Percentiles rank a stretch among this genome's conserved stretches.
Conservation (phyloP, 768 basidiomycete genomes). For the Calocybe cyanea region DNA sequence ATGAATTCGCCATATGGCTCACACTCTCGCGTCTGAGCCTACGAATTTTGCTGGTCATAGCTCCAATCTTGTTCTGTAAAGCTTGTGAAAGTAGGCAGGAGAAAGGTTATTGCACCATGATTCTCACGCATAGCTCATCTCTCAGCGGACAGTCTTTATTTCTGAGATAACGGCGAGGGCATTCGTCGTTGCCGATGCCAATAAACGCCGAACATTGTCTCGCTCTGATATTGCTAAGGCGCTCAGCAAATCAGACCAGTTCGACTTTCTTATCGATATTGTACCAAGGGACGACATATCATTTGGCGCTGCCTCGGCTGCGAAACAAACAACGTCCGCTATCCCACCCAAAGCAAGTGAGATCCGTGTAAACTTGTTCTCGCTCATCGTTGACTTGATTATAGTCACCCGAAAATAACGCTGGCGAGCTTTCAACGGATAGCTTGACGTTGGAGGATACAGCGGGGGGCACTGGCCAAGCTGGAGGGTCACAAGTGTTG, state of each 20-base stretch:
- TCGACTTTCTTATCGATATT: conserved; percentile 97
- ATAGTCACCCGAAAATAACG: conserved; percentile 3
- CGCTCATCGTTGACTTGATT: neutral
- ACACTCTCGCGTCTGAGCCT: conserved; percentile 14
- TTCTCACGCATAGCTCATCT: neutral
- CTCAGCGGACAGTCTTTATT: conserved; percentile 73
- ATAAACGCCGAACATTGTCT: conserved; percentile 94
- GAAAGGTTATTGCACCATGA: neutral
- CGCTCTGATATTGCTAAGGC: conserved; percentile 93
- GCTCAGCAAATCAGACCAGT: conserved; percentile 89
- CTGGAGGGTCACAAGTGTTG: conserved; percentile 16
- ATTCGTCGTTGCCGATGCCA: conserved; percentile 92
- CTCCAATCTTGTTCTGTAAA: conserved; percentile 94
- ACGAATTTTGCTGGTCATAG: conserved; percentile 33
- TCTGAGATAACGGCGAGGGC: conserved; percentile 94
- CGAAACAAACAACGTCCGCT: conserved; percentile 18
- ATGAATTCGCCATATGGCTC: conserved; percentile 19
- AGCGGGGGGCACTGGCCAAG: neutral
- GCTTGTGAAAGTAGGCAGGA: conserved; percentile 89
- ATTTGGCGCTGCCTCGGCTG: conserved; percentile 24
- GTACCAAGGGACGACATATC: conserved; percentile 78
- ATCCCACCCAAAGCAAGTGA: conserved; percentile 17
- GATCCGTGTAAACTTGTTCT: neutral
- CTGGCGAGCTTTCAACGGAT: conserved; percentile 8
- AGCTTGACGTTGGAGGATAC: conserved; percentile 7